Evolutionary conservation across 108 stramenopile species (phyloP), one percentile per base, ranked within the genome.

Genomic region (Nitzschia putrida): DNA sequence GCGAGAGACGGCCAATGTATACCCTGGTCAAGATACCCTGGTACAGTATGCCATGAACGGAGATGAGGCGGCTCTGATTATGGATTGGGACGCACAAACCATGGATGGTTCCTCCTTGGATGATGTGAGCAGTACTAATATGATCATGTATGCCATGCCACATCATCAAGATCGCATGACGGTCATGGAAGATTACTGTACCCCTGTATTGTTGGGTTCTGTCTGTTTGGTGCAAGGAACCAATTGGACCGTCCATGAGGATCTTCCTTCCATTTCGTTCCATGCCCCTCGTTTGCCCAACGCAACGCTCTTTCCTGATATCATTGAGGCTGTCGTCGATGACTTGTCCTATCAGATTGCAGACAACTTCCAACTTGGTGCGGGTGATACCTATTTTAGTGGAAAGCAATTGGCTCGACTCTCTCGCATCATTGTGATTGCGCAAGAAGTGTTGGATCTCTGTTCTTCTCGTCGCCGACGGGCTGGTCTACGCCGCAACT

Each of bases 351-450:
- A 81, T 65, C 59, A 76, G 16, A 40, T 96, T n/a, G 89, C 91
- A 6, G 65, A 51, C 4, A 88, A 96, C 79, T 92, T 89, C 57
- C 54, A 77, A 53, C 57, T 71, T n/a, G 97, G 97, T 47, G 93
- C 91, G 20, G 94, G 92, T 0, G 97, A 96, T 66, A 97, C 96
- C 9, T 97, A 97, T 61, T 97, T 97, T 77, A 81, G 88, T 8
- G 96, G 94, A 13, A 97, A 97, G 68, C 76, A 88, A 53, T 61
- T 96, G 18, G 94, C 93, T 16, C 92, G 92, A 69, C 64, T 94
- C 18, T 87, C 83, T 23, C 89, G 97, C 2, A 88, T 95, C 49
- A 70, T 93, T 18, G 70, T 89, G n/a, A 88, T 97, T 60, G 82
- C 81, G 16, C 63, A 90, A 61, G 93, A 97, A 65, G 44, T 95